phyloP scores from a whole-genome alignment of 2,329 filamentous ascomycete species.

The Colletotrichum sp. region DNA sequence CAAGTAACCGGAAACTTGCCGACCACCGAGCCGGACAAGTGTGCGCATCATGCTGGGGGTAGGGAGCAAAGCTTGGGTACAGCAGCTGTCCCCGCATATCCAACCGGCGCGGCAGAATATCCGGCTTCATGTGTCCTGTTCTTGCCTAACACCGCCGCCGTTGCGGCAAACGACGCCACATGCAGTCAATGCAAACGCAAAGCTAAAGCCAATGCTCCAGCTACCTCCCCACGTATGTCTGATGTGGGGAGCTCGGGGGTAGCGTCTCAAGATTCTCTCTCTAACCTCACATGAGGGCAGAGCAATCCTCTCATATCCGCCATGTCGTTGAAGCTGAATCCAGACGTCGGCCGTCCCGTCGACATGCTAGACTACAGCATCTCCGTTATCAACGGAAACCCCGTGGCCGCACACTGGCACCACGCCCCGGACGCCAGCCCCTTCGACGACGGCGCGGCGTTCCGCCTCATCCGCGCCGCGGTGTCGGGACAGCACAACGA shows the following conservation, averaged over 20 bases:
- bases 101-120: neutral
- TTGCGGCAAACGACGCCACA: neutral
- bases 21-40: neutral
- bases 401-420: neutral
- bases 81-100: neutral
- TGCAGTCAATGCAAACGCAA: neutral
- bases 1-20: neutral
- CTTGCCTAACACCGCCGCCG: neutral
- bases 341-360: neutral
- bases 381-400: neutral
- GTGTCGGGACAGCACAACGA: neutral
- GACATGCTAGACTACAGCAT: neutral
- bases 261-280: neutral
- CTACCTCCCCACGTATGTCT: neutral
- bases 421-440: neutral
- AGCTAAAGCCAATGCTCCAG: neutral
- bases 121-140: neutral
- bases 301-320: neutral
- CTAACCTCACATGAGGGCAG: neutral
- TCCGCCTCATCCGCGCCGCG: neutral
- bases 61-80: neutral
- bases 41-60: neutral
- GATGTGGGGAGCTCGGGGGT: neutral
- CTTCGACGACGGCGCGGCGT: slow-evolving; percentile 2
- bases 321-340: neutral